Evolutionary conservation across 495 filamentous ascomycete genomes (phyloP).

Genomic region (Hypoxylon subgilvum): DNA sequence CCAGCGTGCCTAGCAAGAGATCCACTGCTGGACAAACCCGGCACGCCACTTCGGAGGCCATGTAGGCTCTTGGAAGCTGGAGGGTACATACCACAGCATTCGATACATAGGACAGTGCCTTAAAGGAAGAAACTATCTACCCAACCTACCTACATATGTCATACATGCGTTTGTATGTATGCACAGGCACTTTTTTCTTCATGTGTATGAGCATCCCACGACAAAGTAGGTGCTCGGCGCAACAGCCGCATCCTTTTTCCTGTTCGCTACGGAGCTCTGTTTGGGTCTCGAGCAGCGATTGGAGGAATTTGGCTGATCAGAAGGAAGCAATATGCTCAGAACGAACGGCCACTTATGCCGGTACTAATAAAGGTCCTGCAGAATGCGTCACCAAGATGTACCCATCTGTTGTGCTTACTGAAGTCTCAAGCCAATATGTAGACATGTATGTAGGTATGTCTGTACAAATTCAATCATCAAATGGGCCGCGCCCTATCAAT

Average conservation of each 20-base stretch:
- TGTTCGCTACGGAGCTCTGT: conserved; percentile 11
- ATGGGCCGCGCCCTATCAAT: conserved; percentile 17
- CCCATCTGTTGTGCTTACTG: conserved; percentile 28
- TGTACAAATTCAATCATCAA: not conserved
- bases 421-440: too few species aligned
- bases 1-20: conserved; percentile 41
- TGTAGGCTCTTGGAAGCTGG: conserved; percentile 39
- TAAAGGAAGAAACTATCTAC: not conserved
- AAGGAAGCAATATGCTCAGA: conserved; percentile 21
- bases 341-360: conserved; percentile 30
- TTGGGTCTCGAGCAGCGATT: conserved; percentile 12
- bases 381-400: conserved; percentile 13
- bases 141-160: not conserved
- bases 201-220: conserved; percentile 30
- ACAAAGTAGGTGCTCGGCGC: conserved; percentile 29
- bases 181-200: too few species aligned
- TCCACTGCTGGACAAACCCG: conserved; percentile 43
- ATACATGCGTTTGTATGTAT: not conserved
- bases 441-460: conserved; percentile 9
- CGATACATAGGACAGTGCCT: conserved; percentile 19
- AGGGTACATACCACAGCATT: conserved; percentile 45
- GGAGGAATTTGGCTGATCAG: conserved; percentile 28
- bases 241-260: conserved; percentile 35
- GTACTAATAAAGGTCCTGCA: conserved; percentile 34
- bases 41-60: conserved; percentile 44